phyloP scores from a whole-genome alignment of 768 basidiomycete species.

The Mycena rebaudengoi region DNA sequence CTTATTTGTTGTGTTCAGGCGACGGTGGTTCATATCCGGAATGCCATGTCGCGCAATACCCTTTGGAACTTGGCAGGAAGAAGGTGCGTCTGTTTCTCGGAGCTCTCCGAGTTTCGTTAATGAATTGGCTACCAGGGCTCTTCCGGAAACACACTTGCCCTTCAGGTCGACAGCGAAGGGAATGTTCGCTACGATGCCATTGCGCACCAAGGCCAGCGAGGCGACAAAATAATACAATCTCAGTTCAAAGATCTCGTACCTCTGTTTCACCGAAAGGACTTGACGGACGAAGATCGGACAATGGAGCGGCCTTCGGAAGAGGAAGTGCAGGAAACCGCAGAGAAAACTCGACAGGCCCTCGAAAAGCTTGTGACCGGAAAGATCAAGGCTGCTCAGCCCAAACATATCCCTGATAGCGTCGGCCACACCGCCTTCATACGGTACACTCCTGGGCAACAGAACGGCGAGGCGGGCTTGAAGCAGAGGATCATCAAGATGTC shows the following conservation, averaged over 20 bases:
- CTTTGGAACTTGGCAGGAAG: conserved; percentile 93
- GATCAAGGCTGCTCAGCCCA: conserved; percentile 98
- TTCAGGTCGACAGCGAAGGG: conserved; percentile 96
- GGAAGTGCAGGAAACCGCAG: conserved; percentile 89
- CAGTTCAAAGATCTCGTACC: conserved; percentile 99
- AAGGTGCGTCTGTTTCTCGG: conserved; percentile 63
- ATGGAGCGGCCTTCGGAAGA: conserved; percentile 97
- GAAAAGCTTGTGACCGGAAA: conserved; percentile 95
- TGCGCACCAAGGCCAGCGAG: conserved; percentile 92
- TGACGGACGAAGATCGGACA: conserved; percentile 71
- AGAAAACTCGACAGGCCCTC: conserved; percentile 88
- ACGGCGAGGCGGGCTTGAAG: conserved; percentile 71
- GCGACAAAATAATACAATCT: conserved; percentile 88
- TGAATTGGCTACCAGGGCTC: conserved; percentile 75
- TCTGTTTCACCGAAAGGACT: conserved; percentile 86
- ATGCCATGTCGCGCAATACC: conserved; percentile 98
- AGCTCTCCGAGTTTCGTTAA: neutral
- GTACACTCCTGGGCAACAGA: conserved; percentile 95
- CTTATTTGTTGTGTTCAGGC: conserved; percentile 47
- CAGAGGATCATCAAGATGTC: conserved; percentile 99
- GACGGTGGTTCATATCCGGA: conserved; percentile 93
- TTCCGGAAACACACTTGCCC: conserved; percentile 92
- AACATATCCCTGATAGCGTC: conserved; percentile 87
- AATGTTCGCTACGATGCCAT: conserved; percentile 98
- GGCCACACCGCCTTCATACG: conserved; percentile 92